Percentiles rank a stretch among this genome's conserved stretches.
Evolutionary conservation across 148 eudicot genomes (phyloP).

Genomic region (Amaranthus cruentus): DNA sequence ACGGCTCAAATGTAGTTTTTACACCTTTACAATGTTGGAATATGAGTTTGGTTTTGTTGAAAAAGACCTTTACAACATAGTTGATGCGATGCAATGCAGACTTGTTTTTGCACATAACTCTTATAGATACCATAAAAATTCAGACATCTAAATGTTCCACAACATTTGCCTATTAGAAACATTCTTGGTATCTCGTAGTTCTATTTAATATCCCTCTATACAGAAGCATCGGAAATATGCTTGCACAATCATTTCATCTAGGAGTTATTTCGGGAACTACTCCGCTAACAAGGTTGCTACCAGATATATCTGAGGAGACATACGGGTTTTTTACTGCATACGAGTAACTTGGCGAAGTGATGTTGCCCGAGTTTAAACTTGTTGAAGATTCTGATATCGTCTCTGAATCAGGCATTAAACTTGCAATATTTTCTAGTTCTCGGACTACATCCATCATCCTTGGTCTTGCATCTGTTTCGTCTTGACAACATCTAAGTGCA

Average conservation of each 20-base stretch:
- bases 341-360: slow-evolving; percentile 18
- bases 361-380: neutral
- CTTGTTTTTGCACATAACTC: too few species aligned
- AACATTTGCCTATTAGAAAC: neutral
- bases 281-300: slow-evolving; percentile 23
- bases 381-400: slow-evolving; percentile 16
- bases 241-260: neutral
- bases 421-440: slow-evolving; percentile 17
- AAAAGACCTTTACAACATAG: too few species aligned
- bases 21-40: too few species aligned
- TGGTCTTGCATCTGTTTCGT: slow-evolving; percentile 22
- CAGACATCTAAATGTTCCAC: neutral
- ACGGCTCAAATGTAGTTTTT: too few species aligned
- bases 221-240: too few species aligned
- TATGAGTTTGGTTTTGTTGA: too few species aligned
- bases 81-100: too few species aligned
- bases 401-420: slow-evolving; percentile 10
- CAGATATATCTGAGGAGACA: slow-evolving; percentile 14
- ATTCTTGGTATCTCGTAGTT: too few species aligned
- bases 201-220: too few species aligned
- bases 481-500: slow-evolving; percentile 23
- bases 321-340: slow-evolving; percentile 5
- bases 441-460: slow-evolving; percentile 22
- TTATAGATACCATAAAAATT: too few species aligned
- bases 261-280: slow-evolving; percentile 19